Percentiles rank a stretch among this genome's conserved stretches.
Evolutionary conservation across 805 yeast genomes (phyloP).

Genomic region (Candida morakotiae): DNA sequence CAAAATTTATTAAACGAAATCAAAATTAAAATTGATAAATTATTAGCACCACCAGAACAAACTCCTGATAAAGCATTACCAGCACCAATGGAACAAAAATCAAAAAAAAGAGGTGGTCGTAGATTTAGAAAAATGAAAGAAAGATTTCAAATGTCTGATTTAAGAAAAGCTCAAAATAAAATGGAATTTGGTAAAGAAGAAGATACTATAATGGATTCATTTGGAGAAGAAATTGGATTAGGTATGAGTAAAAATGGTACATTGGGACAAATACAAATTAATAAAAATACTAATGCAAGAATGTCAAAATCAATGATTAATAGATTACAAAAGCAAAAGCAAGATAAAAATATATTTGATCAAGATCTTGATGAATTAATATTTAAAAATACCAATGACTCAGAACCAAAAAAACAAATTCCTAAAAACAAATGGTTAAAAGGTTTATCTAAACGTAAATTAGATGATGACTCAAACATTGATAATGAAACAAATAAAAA

Average conservation of each 20-base stretch:
- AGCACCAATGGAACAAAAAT: slow-evolving; percentile 66
- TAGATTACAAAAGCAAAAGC: slow-evolving; percentile 31
- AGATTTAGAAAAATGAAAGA: slow-evolving; percentile 77
- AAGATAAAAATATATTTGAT: slow-evolving; percentile 7
- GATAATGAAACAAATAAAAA: background rate
- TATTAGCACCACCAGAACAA: slow-evolving; percentile 73
- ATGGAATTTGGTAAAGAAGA: slow-evolving; percentile 80
- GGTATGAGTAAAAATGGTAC: slow-evolving; percentile 57
- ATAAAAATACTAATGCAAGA: slow-evolving; percentile 50
- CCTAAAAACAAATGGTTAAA: slow-evolving; percentile 17
- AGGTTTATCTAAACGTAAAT: slow-evolving; percentile 15
- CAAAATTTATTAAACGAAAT: slow-evolving; percentile 57
- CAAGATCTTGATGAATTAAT: slow-evolving; percentile 15
- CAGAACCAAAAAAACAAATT: background rate
- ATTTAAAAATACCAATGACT: slow-evolving; percentile 6
- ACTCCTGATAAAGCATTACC: slow-evolving; percentile 61
- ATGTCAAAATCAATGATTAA: slow-evolving; percentile 58
- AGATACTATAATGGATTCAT: slow-evolving; percentile 54
- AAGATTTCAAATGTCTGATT: slow-evolving; percentile 73
- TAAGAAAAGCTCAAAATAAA: slow-evolving; percentile 78
- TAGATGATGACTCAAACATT: background rate
- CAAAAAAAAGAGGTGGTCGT: slow-evolving; percentile 85
- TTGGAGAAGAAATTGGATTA: slow-evolving; percentile 78
- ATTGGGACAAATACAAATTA: slow-evolving; percentile 29
- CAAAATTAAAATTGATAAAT: slow-evolving; percentile 58